These are phyloP conservation scores for Leucoagaricus sp. DNA, from an alignment of 1,284 basidiomycete species.

Conservation along the genomic window DNA sequence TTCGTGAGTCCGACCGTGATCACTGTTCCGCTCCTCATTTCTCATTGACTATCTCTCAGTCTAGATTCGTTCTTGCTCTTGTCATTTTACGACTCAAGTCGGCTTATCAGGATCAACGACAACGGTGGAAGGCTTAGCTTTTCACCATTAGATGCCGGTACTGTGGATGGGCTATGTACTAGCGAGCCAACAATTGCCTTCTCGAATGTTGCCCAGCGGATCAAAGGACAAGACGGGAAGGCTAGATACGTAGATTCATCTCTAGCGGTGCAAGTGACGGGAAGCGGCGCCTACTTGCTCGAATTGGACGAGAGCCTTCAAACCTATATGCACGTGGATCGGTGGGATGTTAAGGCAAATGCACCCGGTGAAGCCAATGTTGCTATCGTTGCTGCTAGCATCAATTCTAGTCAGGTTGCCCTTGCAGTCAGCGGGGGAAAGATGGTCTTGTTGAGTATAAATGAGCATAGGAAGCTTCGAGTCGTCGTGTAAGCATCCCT, in stretches of 20 bases:
- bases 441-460: conserved; percentile 53
- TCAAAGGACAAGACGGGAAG: conserved; percentile 24
- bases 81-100: conserved; percentile 55
- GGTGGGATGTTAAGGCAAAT: conserved; percentile 28
- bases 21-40: not conserved
- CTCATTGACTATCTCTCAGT: conserved; percentile 28
- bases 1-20: conserved; percentile 41
- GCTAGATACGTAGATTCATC: conserved; percentile 53
- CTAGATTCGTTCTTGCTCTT: conserved; percentile 57
- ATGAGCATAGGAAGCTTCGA: conserved; percentile 39
- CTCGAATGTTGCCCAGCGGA: conserved; percentile 50
- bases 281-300: conserved; percentile 53
- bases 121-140: conserved; percentile 35
- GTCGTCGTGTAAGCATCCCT: conserved; percentile 34
- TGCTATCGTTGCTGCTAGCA: conserved; percentile 66
- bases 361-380: conserved; percentile 16
- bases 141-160: conserved; percentile 38
- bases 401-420: conserved; percentile 66
- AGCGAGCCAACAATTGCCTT: conserved; percentile 66
- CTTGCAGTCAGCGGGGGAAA: conserved; percentile 63
- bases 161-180: conserved; percentile 43
- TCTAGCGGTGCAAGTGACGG: conserved; percentile 73
- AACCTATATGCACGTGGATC: conserved; percentile 27
- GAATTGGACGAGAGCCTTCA: conserved; percentile 47
- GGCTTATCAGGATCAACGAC: conserved; percentile 52